phyloP scores from a whole-genome alignment of 169 alveolate species.

The Haemoproteus tartakovskyi region DNA sequence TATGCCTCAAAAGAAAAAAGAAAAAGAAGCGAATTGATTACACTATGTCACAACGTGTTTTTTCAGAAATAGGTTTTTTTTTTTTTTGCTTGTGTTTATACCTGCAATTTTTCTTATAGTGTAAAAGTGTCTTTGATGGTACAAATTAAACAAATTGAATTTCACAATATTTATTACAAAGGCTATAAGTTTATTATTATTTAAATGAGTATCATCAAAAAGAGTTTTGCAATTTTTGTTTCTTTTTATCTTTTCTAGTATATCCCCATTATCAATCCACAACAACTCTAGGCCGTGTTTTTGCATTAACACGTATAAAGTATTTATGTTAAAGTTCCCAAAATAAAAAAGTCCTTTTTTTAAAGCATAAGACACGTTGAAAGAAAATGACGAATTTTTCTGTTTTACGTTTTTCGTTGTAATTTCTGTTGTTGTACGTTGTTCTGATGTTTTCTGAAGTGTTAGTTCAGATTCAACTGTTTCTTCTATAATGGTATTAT shows the following conservation, averaged over 20 bases:
- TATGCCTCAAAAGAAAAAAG: background rate
- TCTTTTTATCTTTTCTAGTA: constrained; percentile 27
- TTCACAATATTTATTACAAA: constrained; percentile 48
- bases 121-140: constrained; percentile 60
- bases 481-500: background rate
- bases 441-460: too few species aligned
- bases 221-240: background rate
- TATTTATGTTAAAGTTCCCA: constrained; percentile 52
- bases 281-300: constrained; percentile 33
- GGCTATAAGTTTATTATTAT: constrained; percentile 31
- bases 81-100: background rate
- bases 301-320: constrained; percentile 39
- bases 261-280: constrained; percentile 60
- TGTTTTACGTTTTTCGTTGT: too few species aligned
- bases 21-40: too few species aligned
- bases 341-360: constrained; percentile 38
- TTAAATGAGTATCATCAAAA: constrained; percentile 19
- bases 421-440: too few species aligned
- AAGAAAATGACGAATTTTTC: too few species aligned
- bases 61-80: background rate
- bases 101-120: constrained; percentile 64
- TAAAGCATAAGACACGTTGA: constrained; percentile 3
- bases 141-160: constrained; percentile 28
- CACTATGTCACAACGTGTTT: too few species aligned
- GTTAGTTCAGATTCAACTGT: too few species aligned